Evolutionary conservation across 805 yeast species (phyloP).

Genomic region (Hyphopichia homilentoma): DNA sequence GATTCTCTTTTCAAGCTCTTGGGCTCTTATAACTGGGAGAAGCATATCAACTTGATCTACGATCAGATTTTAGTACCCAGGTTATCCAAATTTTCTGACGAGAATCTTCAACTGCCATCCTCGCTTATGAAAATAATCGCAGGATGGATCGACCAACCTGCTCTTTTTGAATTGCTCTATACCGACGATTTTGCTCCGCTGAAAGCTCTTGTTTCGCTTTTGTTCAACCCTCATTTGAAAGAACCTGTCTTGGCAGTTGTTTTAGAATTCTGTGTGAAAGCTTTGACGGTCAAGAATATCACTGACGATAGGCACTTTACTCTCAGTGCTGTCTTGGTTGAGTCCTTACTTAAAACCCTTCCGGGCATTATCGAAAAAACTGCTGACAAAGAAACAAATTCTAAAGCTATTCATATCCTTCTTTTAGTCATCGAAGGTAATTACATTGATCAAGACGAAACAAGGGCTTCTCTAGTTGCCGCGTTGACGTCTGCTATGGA

Average conservation of each 20-base stretch:
- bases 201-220: conserved; percentile 50
- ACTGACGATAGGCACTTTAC: conserved; percentile 43
- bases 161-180: conserved; percentile 49
- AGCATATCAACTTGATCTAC: conserved; percentile 48
- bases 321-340: conserved; percentile 56
- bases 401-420: conserved; percentile 50
- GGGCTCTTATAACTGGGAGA: conserved; percentile 51
- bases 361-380: conserved; percentile 46
- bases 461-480: conserved; percentile 49
- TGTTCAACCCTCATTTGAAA: conserved; percentile 57
- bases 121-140: conserved; percentile 65
- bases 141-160: conserved; percentile 44
- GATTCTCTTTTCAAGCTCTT: conserved; percentile 51
- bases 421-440: conserved; percentile 53
- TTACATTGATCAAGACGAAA: conserved; percentile 51
- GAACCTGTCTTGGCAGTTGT: conserved; percentile 58
- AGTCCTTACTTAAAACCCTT: conserved; percentile 47
- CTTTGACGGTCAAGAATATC: conserved; percentile 28
- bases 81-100: conserved; percentile 62
- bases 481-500: conserved; percentile 61
- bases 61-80: conserved; percentile 58
- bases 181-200: conserved; percentile 55
- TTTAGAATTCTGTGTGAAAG: conserved; percentile 48
- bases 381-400: conserved; percentile 42
- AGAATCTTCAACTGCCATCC: conserved; percentile 81